Percentiles rank a stretch among this genome's conserved stretches.
These are phyloP conservation scores for Ophioceras dolichostomum DNA, from an alignment of 2,329 filamentous ascomycete species.

Conservation along the genomic window DNA sequence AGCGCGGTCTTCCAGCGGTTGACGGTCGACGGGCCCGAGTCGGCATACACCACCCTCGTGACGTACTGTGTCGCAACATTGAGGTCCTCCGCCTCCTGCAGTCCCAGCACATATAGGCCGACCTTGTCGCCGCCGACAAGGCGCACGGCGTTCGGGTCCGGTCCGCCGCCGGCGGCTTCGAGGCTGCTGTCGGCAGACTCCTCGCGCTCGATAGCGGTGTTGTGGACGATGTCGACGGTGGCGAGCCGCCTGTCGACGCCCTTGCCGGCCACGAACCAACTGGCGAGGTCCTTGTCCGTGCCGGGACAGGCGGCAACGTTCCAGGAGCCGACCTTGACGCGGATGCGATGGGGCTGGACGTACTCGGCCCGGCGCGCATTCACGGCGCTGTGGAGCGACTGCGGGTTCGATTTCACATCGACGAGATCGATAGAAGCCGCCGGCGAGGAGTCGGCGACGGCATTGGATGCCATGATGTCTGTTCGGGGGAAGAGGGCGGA, in stretches of 20 bases:
- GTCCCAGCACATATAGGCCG: constrained; percentile 76
- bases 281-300: constrained; percentile 75
- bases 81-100: constrained; percentile 89
- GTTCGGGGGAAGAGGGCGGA: background rate
- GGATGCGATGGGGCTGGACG: constrained; percentile 58
- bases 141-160: constrained; percentile 20
- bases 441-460: constrained; percentile 21
- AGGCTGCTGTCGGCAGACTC: constrained; percentile 31
- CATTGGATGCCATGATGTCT: constrained; percentile 6
- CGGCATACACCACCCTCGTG: constrained; percentile 50
- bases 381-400: constrained; percentile 52
- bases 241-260: constrained; percentile 54
- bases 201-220: constrained; percentile 24
- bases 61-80: constrained; percentile 69
- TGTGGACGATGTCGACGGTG: constrained; percentile 33
- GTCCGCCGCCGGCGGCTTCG: too few relatives aligned
- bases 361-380: constrained; percentile 70
- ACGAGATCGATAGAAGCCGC: too few relatives aligned
- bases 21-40: constrained; percentile 45
- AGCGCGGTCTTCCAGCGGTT: constrained; percentile 74
- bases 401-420: constrained; percentile 31
- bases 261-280: constrained; percentile 76
- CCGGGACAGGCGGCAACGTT: constrained; percentile 80
- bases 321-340: constrained; percentile 88
- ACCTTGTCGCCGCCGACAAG: constrained; percentile 55